Base-by-base conservation (phyloP, 2,329 filamentous ascomycete species). In the Sphaerostilbella broomeana region DNA sequence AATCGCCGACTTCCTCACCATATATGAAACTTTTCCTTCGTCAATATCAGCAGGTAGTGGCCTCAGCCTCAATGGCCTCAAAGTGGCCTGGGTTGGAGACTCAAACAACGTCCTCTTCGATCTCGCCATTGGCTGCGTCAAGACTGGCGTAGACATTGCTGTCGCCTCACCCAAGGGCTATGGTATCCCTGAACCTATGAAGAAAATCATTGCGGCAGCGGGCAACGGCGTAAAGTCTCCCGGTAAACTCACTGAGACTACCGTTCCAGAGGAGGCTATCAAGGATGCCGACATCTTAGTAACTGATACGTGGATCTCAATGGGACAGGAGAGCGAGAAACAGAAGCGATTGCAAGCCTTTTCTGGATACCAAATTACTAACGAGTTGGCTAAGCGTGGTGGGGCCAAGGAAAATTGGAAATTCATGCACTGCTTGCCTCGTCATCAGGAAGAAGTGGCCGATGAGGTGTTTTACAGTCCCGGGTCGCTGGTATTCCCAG, bases 61-160 rank as follows among this genome's bases (percentile, higher is more conserved):
- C 37, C 70, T 94, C 6, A 84, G 86, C 2, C 69, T 94, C 4
- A 76, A 86, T 50, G 86, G 87, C 1, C 64, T 95, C 54, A 97
- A 95, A 66, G 77, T 97, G 46, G 90, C 92, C 12, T 98, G 92
- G 92, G 73, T 98, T 31, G 90, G 90, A 38, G 90, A 98, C 59
- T 87, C 88, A 9, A 98, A 97, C 68, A 98, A 98, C 53, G 90
- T 98, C 19, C 77, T 97, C 17, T 95, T 89, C 57, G 90, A 98
- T 58, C 73, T 97, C 38, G 88, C 89, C 34, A 90, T 92, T 50
- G 89, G 77, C 27, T 88, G 85, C 42, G 69, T 84, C 52, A 97
- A 95, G 68, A 75, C 90, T 52, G 92, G 92, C 31, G 79, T 95
- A 18, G 75, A 94, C 52, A 75, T 98, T 46, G 70, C 86, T 2